These are phyloP conservation scores for Candida michaelii DNA, from an alignment of 805 yeast species.

Conservation along the genomic window DNA sequence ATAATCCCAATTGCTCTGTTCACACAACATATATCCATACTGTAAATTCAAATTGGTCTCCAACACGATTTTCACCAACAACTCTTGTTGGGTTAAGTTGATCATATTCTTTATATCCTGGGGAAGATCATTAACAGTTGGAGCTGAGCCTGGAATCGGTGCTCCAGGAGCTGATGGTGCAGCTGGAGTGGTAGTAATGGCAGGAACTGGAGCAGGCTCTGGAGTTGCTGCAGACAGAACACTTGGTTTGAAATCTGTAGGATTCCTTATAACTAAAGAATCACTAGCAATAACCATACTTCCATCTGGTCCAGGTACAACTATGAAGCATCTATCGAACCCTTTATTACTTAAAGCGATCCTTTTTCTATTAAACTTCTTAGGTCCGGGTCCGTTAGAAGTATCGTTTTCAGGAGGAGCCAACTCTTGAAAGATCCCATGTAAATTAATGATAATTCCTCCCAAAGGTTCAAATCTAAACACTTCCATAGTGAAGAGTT, in stretches of 20 bases:
- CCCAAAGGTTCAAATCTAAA: constrained; percentile 68
- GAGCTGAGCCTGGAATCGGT: constrained; percentile 6
- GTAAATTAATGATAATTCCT: constrained; percentile 76
- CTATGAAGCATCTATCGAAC: constrained; percentile 84
- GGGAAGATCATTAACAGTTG: constrained; percentile 47
- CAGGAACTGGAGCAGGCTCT: constrained; percentile 5
- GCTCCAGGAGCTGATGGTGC: background rate
- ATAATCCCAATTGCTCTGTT: constrained; percentile 85
- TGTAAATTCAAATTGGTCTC: constrained; percentile 79
- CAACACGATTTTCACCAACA: constrained; percentile 61
- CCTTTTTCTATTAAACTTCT: constrained; percentile 26
- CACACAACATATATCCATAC: constrained; percentile 78
- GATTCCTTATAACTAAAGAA: constrained; percentile 64
- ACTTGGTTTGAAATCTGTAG: constrained; percentile 26
- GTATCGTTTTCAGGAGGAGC: constrained; percentile 48
- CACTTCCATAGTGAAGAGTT: constrained; percentile 72
- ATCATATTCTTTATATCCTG: constrained; percentile 54
- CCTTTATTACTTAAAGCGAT: constrained; percentile 58
- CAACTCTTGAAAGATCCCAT: constrained; percentile 79
- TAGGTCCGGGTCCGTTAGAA: constrained; percentile 12
- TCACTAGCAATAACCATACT: constrained; percentile 86
- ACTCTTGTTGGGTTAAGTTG: constrained; percentile 56
- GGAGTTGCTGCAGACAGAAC: constrained; percentile 3
- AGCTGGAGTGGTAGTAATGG: too few relatives aligned
- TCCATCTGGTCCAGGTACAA: constrained; percentile 67